Evolutionary conservation across 768 basidiomycete species (phyloP).

Genomic region (Cystobasidium onofrii): DNA sequence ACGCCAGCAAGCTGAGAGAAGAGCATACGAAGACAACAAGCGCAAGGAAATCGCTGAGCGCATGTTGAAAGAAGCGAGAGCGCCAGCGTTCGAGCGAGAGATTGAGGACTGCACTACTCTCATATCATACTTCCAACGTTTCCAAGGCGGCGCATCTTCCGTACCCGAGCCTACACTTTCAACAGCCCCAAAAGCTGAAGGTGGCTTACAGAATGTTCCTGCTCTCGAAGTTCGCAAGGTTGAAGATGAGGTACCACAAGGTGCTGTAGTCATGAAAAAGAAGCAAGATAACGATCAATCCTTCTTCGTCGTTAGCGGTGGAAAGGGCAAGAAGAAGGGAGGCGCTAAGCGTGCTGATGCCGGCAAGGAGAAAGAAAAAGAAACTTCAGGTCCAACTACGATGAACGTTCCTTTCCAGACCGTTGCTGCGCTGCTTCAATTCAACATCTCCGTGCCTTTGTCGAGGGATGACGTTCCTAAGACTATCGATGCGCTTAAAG

Average conservation of each 20-base stretch:
- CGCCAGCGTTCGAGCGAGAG: conserved; percentile 80
- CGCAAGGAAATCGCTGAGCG: conserved; percentile 69
- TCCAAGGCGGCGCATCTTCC: conserved; percentile 46
- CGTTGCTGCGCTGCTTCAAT: conserved; percentile 70
- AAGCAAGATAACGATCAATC: conserved; percentile 66
- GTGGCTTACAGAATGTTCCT: conserved; percentile 57
- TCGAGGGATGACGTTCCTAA: conserved; percentile 68
- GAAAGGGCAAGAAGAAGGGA: conserved; percentile 52
- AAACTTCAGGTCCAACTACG: conserved; percentile 41
- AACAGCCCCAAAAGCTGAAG: conserved; percentile 45
- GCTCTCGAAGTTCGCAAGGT: conserved; percentile 79
- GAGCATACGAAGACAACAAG: conserved; percentile 67
- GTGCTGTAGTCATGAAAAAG: conserved; percentile 74
- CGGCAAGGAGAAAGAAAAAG: conserved; percentile 34
- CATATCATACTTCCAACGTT: conserved; percentile 72
- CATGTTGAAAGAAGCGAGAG: conserved; percentile 78
- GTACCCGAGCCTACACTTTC: conserved; percentile 33
- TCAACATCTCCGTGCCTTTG: conserved; percentile 84
- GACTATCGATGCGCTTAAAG: conserved; percentile 78
- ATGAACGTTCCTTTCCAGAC: conserved; percentile 78
- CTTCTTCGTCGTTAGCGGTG: conserved; percentile 62
- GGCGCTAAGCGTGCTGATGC: conserved; percentile 41
- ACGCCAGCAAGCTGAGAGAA: conserved; percentile 63
- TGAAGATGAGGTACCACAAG: conserved; percentile 58
- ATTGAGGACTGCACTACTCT: conserved; percentile 95